Evolutionary conservation across 768 basidiomycete genomes (phyloP).

Genomic region (Phallus indusiatus): DNA sequence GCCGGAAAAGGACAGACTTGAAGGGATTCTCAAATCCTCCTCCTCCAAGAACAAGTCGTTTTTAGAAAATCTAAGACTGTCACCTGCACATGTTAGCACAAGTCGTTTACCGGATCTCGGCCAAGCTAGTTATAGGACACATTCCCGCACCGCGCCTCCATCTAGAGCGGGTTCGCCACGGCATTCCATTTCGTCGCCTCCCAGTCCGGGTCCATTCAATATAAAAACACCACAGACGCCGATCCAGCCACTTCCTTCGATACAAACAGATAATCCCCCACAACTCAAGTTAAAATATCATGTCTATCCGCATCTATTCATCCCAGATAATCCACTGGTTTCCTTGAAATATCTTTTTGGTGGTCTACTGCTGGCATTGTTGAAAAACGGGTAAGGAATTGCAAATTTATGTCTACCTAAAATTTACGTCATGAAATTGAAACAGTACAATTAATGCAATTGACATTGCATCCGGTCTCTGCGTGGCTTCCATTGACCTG

Average conservation of each 20-base stretch:
- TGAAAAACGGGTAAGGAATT: background rate
- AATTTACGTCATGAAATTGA: background rate
- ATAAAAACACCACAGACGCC: background rate
- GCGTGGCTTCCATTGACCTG: constrained; percentile 5
- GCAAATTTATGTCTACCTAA: background rate
- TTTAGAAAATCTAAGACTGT: constrained; percentile 24
- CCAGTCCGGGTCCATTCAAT: background rate
- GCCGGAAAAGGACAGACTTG: constrained; percentile 68
- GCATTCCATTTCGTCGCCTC: constrained; percentile 2
- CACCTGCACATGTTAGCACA: background rate
- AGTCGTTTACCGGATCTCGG: background rate
- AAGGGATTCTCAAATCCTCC: constrained; percentile 57
- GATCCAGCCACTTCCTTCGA: background rate
- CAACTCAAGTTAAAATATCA: background rate
- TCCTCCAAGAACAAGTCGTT: constrained; percentile 26
- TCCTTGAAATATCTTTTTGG: background rate
- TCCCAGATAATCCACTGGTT: background rate
- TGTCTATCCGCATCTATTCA: background rate
- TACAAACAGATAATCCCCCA: background rate
- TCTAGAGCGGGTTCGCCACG: background rate
- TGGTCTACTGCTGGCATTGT: background rate
- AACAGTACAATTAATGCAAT: background rate
- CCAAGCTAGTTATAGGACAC: background rate
- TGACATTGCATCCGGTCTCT: background rate
- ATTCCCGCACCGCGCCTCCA: background rate